Percentiles rank a stretch among this genome's conserved stretches.
phyloP scores from a whole-genome alignment of 2,329 filamentous ascomycete species.

The Sporothrix globosa region DNA sequence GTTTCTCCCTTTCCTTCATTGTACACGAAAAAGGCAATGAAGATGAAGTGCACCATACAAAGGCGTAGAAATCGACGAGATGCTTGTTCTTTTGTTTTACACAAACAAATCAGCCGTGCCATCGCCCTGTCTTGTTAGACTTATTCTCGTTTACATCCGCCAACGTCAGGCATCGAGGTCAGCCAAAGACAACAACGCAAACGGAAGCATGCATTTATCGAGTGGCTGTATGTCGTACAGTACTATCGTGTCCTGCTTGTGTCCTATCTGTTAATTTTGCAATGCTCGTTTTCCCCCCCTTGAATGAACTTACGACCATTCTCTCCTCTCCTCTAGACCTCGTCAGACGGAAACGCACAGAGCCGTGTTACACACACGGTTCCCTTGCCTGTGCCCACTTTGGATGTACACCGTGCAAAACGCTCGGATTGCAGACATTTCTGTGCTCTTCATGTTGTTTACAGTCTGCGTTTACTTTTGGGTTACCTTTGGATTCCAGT shows the following conservation, averaged over 20 bases:
- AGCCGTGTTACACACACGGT: not conserved
- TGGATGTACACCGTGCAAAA: not conserved
- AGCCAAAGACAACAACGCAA: not conserved
- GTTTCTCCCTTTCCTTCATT: not conserved
- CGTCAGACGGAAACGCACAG: conserved; percentile 17
- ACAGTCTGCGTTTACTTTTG: not conserved
- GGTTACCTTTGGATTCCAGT: not conserved
- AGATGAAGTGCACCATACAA: not conserved
- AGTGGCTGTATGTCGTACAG: not conserved
- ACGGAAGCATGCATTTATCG: conserved; percentile 13
- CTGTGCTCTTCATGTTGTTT: not conserved
- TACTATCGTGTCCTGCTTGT: not conserved
- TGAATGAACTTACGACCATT: not conserved
- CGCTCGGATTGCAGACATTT: not conserved
- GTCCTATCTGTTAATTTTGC: not conserved
- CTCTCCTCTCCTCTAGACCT: not conserved
- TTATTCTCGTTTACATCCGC: not conserved
- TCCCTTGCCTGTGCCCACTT: not conserved
- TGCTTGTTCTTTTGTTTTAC: not conserved
- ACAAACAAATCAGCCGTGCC: too few relatives aligned
- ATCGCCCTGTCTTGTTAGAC: not conserved
- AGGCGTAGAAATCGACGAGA: not conserved
- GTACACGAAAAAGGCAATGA: not conserved
- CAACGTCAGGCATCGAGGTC: not conserved
- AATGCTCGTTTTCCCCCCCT: not conserved